A percentile compares a stretch with the other conserved stretches of the same genome.
phyloP scores from a whole-genome alignment of 345 rosid species.

The Populus alba region DNA sequence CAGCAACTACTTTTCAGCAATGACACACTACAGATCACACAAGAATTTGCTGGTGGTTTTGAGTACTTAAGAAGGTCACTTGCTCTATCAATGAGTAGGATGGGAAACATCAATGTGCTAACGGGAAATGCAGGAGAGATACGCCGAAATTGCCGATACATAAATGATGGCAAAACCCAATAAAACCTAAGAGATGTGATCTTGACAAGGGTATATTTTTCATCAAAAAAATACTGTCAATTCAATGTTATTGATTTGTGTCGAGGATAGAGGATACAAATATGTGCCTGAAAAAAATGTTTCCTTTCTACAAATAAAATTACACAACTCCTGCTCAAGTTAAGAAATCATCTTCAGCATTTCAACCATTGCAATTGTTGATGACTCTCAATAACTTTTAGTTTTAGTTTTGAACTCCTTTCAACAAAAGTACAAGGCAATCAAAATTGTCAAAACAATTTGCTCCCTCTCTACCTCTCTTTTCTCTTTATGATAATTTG shows the following conservation, averaged over 20 bases:
- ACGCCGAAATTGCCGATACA: constrained; percentile 47
- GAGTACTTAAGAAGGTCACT: constrained; percentile 60
- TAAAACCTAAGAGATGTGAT: background rate
- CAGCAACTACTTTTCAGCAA: constrained; percentile 54
- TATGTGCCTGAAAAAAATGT: constrained; percentile 9
- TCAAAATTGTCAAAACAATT: constrained; percentile 18
- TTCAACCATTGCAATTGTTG: background rate
- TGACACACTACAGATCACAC: constrained; percentile 41
- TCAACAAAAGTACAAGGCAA: constrained; percentile 6
- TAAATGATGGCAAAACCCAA: constrained; percentile 24
- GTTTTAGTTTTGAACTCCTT: background rate
- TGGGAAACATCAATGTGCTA: constrained; percentile 64
- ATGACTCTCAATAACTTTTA: constrained; percentile 3
- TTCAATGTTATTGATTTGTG: constrained; percentile 10
- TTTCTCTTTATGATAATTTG: constrained; percentile 2
- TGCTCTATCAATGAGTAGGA: constrained; percentile 59
- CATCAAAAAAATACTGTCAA: constrained; percentile 2
- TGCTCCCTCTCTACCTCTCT: background rate
- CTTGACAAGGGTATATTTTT: constrained; percentile 5
- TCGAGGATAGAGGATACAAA: background rate
- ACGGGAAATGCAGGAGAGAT: constrained; percentile 63
- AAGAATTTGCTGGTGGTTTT: constrained; percentile 49
- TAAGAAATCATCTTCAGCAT: background rate
- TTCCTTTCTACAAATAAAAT: constrained; percentile 32
- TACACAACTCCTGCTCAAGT: constrained; percentile 7